A percentile compares a stretch with the other conserved stretches of the same genome.
Conservation (phyloP, 371 early-diverging fungal species). For the Mortierella sp. region DNA sequence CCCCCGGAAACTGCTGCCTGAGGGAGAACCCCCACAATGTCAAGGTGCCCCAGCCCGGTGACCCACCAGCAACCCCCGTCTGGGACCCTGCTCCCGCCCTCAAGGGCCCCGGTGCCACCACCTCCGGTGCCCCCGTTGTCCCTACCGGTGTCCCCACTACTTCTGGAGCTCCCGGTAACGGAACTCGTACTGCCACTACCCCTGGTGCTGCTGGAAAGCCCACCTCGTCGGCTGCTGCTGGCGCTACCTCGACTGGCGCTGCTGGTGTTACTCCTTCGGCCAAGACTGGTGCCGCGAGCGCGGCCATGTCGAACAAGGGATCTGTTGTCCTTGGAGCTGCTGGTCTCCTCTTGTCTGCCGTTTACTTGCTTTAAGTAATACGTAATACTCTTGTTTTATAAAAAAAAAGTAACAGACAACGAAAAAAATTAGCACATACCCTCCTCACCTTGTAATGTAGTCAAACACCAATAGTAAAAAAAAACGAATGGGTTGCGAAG, state of each 20-base stretch:
- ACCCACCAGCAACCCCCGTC: background rate
- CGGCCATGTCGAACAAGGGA: conserved; percentile 25
- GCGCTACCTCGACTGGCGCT: background rate
- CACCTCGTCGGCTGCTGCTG: background rate
- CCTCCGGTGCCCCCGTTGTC: background rate
- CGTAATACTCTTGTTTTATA: background rate
- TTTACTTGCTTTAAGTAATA: conserved; percentile 37
- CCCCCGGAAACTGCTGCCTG: conserved; percentile 23
- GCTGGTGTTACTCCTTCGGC: background rate
- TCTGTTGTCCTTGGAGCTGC: conserved; percentile 27
- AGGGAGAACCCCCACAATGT: conserved; percentile 2
- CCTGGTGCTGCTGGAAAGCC: background rate
- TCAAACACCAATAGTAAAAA: background rate
- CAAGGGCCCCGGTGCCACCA: background rate
- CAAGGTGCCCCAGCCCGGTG: background rate
- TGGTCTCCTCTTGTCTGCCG: conserved; percentile 33
- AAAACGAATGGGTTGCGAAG: background rate
- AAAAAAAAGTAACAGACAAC: background rate
- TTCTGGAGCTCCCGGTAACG: background rate
- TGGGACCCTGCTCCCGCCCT: background rate
- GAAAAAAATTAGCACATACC: background rate
- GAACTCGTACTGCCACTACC: background rate
- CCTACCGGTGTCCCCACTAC: conserved; percentile 8
- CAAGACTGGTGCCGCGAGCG: conserved; percentile 7
- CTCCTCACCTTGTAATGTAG: conserved; percentile 1